Percentiles rank a stretch among this genome's conserved stretches.
Evolutionary conservation across 495 filamentous ascomycete genomes (phyloP).

Genomic region (Amorphotheca resinae): DNA sequence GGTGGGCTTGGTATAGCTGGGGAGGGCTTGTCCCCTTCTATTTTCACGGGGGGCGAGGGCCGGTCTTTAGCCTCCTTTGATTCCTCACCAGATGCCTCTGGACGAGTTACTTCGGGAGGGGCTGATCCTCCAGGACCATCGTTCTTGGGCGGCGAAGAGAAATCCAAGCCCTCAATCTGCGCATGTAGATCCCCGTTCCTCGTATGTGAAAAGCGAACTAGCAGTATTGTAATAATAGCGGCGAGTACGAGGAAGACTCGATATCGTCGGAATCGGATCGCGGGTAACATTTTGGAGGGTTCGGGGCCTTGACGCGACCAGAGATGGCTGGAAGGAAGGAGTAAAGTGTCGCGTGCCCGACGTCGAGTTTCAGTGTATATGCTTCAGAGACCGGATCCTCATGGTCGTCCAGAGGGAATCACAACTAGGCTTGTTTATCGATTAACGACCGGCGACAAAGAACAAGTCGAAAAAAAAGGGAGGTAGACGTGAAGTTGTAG

Average conservation of each 20-base stretch:
- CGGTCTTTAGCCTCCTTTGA: neutral
- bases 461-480: too few relatives aligned
- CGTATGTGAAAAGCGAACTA: constrained; percentile 45
- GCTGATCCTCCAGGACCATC: constrained; percentile 6
- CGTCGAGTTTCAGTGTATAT: neutral
- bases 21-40: neutral
- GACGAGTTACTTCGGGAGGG: neutral
- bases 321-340: neutral
- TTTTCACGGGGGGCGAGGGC: neutral
- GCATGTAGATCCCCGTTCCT: constrained; percentile 16
- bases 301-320: neutral
- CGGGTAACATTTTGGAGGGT: constrained; percentile 20
- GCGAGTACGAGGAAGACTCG: constrained; percentile 62
- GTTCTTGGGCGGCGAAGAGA: constrained; percentile 1
- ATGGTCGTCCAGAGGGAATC: neutral
- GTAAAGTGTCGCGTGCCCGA: neutral
- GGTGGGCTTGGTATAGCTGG: neutral
- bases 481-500: too few relatives aligned
- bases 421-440: too few relatives aligned
- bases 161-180: constrained; percentile 7
- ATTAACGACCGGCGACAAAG: too few relatives aligned
- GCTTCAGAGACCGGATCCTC: neutral
- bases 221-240: constrained; percentile 45
- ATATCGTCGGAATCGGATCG: constrained; percentile 70
- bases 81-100: neutral